Conservation (phyloP, 129 eudicot species). For the Arctium lappa region DNA sequence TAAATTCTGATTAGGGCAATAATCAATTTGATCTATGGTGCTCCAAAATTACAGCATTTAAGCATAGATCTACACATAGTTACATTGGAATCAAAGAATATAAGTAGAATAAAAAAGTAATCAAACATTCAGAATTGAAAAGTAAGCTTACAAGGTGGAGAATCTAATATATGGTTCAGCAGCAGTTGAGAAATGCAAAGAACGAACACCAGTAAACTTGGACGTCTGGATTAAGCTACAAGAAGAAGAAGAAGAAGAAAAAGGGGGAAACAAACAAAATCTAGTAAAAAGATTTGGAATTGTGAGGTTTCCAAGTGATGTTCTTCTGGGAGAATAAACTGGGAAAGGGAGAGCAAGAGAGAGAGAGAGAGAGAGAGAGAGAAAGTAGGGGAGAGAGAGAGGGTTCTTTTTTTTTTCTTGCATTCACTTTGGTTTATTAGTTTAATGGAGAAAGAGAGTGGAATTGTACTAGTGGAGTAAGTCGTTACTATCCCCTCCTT, state of each 20-base stretch:
- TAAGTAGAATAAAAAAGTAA: neutral
- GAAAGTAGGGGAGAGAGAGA: neutral
- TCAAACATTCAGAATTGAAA: neutral
- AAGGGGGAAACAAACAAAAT: constrained; percentile 10
- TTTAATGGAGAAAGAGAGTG: constrained; percentile 28
- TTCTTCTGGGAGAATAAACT: constrained; percentile 42
- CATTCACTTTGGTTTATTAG: constrained; percentile 22
- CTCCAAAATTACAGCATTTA: constrained; percentile 22
- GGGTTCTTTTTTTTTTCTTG: constrained; percentile 15
- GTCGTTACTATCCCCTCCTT: constrained; percentile 15
- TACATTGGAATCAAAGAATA: constrained; percentile 22
- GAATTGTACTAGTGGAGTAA: constrained; percentile 25
- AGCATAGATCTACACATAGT: constrained; percentile 45
- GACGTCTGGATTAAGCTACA: constrained; percentile 25
- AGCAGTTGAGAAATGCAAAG: constrained; percentile 1
- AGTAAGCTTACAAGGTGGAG: constrained; percentile 37
- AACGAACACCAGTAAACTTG: neutral
- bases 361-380: constrained; percentile 19
- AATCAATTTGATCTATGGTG: constrained; percentile 26
- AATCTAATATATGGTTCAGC: constrained; percentile 6
- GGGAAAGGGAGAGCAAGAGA: constrained; percentile 26
- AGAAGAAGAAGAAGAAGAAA: neutral
- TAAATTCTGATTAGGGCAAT: constrained; percentile 11
- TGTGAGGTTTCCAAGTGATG: constrained; percentile 49
- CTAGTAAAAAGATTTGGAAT: constrained; percentile 21